Evolutionary conservation across 768 basidiomycete genomes (phyloP).

Genomic region (Pholiota microspora): DNA sequence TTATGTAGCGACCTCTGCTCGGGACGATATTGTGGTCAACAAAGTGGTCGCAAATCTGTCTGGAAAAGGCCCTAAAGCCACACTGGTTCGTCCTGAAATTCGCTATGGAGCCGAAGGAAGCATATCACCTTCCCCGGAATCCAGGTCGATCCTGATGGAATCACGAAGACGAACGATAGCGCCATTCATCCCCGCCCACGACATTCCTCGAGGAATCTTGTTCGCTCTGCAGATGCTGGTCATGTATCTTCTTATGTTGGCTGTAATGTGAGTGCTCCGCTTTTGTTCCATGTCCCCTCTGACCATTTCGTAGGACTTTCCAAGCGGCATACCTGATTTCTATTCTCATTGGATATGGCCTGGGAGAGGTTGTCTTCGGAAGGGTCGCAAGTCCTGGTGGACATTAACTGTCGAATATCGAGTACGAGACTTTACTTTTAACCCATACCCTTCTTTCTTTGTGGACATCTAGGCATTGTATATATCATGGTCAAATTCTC

Average conservation of each 20-base stretch:
- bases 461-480: neutral
- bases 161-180: constrained; percentile 37
- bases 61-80: neutral
- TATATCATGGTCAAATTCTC: constrained; percentile 8
- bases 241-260: constrained; percentile 75
- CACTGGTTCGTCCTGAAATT: neutral
- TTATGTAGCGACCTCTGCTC: constrained; percentile 13
- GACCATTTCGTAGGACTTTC: constrained; percentile 63
- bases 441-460: neutral
- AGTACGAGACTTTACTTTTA: neutral
- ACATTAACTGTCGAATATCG: too few species aligned
- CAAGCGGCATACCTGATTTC: constrained; percentile 75
- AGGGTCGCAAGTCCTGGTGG: constrained; percentile 32
- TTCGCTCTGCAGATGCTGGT: constrained; percentile 63
- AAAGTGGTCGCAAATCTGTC: neutral
- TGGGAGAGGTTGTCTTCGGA: constrained; percentile 76
- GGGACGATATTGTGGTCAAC: constrained; percentile 11
- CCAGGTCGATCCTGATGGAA: constrained; percentile 5
- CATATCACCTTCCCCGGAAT: constrained; percentile 1
- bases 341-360: constrained; percentile 64
- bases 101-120: neutral
- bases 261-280: constrained; percentile 61
- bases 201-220: constrained; percentile 67
- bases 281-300: constrained; percentile 1
- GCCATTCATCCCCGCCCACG: constrained; percentile 67